These are phyloP conservation scores for Ciborinia camelliae DNA, from an alignment of 2,329 filamentous ascomycete genomes.

Conservation along the genomic window DNA sequence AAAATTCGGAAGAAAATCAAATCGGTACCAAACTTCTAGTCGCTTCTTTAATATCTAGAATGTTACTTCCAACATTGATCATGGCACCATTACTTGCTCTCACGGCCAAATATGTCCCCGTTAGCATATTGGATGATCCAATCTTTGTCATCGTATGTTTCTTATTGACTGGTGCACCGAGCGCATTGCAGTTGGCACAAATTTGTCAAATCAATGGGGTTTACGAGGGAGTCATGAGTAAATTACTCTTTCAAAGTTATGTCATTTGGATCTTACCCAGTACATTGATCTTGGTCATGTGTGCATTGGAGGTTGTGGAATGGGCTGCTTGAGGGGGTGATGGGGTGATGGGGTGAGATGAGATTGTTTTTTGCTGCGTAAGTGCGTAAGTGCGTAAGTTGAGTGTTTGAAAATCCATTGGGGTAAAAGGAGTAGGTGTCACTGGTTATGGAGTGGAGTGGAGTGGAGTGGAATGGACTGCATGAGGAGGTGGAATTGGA, in stretches of 20 bases:
- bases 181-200: conserved; percentile 89
- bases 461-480: too few relatives aligned
- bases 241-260: conserved; percentile 91
- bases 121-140: conserved; percentile 94
- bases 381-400: too few relatives aligned
- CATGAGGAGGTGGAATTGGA: too few relatives aligned
- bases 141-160: conserved; percentile 99
- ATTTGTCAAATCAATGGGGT: conserved; percentile 98
- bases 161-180: conserved; percentile 88
- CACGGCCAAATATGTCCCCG: conserved; percentile 82
- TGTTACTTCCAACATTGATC: conserved; percentile 85
- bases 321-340: too few relatives aligned
- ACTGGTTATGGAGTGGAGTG: too few relatives aligned
- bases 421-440: too few relatives aligned
- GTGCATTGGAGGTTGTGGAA: conserved; percentile 86
- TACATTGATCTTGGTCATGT: conserved; percentile 84
- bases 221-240: conserved; percentile 91
- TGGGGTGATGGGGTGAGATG: too few relatives aligned
- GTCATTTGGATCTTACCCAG: conserved; percentile 96
- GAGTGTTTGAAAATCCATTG: too few relatives aligned
- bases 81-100: conserved; percentile 90
- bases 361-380: too few relatives aligned
- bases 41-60: conserved; percentile 81
- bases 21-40: conserved; percentile 75
- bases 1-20: conserved; percentile 66